Evolutionary conservation across 352 stramenopile genomes (phyloP), one percentile per base, ranked within the genome.

Genomic region (Pythium folliculosum): DNA sequence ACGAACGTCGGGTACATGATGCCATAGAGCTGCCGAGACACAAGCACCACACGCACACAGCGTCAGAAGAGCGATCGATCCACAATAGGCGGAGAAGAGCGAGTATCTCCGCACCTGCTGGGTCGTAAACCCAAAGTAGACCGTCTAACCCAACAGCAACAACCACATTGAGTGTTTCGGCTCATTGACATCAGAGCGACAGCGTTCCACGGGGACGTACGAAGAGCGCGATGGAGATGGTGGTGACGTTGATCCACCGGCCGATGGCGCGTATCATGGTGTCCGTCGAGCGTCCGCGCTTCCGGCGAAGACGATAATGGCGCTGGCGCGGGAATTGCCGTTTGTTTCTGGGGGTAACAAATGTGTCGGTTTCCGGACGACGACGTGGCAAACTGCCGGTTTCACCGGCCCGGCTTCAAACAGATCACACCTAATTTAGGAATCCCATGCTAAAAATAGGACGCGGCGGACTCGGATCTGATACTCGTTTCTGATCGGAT

Each of bases 1-100:
- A 69, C 65, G 68, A 91, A 93, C 7, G 70, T 73, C 51, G 85
- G 85, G 48, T 88, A 85, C 73, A 91, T 89, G 72, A 93, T 91
- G 59, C 64, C 60, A 70, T 86, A 89, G 57, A 93, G 70, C 84
- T 92, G 27, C 3, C 27, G 27, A 32, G 3, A 32, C 27, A 32
- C 27, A 32, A 32, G 5, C 27, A 5, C 27, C 2, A 59, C 21
- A 47, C 2, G 55, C 21, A 47, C 30, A 37, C 17, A 58, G 30
- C 16, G 10, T 19, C 3, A 27, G 4, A 19, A 40, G 21, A 32
- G 30, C 5, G 10, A 60, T 5, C 27, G 25, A 44, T n/a, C 19
- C 12, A 30, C 6, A 38, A 3, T 9, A 38, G 49, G n/a, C 22
- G n/a, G 13, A 25, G 25, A 3, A 40, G 3, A 49, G 19, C 45